Percentiles rank a stretch among this genome's conserved stretches.
Evolutionary conservation across 768 basidiomycete genomes (phyloP).

Genomic region (Sarcodon aspratus): DNA sequence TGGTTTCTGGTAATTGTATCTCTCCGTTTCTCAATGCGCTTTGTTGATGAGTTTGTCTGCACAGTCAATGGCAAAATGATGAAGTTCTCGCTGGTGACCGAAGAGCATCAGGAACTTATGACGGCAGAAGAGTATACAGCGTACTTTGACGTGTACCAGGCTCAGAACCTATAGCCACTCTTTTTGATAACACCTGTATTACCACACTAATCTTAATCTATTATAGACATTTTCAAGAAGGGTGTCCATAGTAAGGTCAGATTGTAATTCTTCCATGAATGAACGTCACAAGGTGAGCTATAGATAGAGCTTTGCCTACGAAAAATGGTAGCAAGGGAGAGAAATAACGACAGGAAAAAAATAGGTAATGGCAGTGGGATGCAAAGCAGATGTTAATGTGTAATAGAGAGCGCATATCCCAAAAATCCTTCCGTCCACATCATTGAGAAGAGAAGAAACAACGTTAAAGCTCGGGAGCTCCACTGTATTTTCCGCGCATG

Average conservation of each 20-base stretch:
- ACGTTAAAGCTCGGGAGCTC: not conserved
- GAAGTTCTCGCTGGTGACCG: slow-evolving; percentile 72
- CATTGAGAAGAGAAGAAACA: not conserved
- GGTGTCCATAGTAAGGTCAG: too few relatives aligned
- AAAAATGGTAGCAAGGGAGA: too few relatives aligned
- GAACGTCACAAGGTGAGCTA: too few relatives aligned
- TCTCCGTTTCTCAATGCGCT: not conserved
- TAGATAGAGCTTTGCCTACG: too few relatives aligned
- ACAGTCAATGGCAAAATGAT: slow-evolving; percentile 69
- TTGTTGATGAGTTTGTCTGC: not conserved
- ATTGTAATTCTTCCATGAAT: too few relatives aligned
- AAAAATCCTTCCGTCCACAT: too few relatives aligned
- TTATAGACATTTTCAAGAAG: too few relatives aligned
- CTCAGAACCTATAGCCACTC: slow-evolving; percentile 12
- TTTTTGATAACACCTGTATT: not conserved
- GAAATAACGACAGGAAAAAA: too few relatives aligned
- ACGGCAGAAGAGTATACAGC: slow-evolving; percentile 86
- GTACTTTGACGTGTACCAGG: slow-evolving; percentile 62
- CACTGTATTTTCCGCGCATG: not conserved
- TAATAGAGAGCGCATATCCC: too few relatives aligned
- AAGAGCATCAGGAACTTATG: slow-evolving; percentile 90
- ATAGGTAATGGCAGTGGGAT: too few relatives aligned
- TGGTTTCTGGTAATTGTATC: slow-evolving; percentile 44
- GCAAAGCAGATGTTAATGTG: too few relatives aligned
- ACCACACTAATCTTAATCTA: too few relatives aligned